Conservation (phyloP, 768 basidiomycete genomes). For the Leccinum incarnatum region DNA sequence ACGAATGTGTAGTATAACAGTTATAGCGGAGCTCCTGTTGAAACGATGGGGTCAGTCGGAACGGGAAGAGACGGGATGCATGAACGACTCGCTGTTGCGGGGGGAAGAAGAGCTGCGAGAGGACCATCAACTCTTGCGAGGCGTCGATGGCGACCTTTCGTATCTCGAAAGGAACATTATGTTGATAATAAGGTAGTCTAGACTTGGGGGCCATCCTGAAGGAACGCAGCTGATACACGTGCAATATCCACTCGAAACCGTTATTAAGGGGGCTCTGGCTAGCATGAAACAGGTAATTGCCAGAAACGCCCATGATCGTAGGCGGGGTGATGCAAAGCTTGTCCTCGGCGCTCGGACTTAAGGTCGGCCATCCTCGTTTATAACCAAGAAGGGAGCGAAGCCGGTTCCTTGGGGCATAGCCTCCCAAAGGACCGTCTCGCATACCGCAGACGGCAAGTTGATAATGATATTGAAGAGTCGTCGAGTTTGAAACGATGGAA, state of each 20-base stretch:
- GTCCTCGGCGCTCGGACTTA: constrained; percentile 32
- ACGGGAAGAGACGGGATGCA: background rate
- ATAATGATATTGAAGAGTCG: constrained; percentile 31
- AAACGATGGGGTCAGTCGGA: background rate
- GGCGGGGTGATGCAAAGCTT: constrained; percentile 30
- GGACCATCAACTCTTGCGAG: constrained; percentile 29
- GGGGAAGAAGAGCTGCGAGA: constrained; percentile 31
- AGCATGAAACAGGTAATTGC: constrained; percentile 33
- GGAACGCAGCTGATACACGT: constrained; percentile 34
- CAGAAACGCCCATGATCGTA: constrained; percentile 33
- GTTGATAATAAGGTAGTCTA: constrained; percentile 29
- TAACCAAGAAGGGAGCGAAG: constrained; percentile 30
- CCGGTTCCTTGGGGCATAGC: constrained; percentile 16
- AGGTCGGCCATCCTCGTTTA: constrained; percentile 34
- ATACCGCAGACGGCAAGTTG: constrained; percentile 32
- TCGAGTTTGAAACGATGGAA: constrained; percentile 22
- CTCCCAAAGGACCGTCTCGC: constrained; percentile 26
- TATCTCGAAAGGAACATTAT: constrained; percentile 34
- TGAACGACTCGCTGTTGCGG: constrained; percentile 22
- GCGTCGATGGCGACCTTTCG: constrained; percentile 33
- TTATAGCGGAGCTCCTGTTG: constrained; percentile 27
- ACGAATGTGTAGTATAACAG: constrained; percentile 45
- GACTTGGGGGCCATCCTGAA: constrained; percentile 27
- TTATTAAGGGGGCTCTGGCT: constrained; percentile 33
- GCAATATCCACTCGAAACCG: constrained; percentile 32